Base-by-base conservation (phyloP, 1,139 yeast genomes). In the Lodderomyces theae region DNA sequence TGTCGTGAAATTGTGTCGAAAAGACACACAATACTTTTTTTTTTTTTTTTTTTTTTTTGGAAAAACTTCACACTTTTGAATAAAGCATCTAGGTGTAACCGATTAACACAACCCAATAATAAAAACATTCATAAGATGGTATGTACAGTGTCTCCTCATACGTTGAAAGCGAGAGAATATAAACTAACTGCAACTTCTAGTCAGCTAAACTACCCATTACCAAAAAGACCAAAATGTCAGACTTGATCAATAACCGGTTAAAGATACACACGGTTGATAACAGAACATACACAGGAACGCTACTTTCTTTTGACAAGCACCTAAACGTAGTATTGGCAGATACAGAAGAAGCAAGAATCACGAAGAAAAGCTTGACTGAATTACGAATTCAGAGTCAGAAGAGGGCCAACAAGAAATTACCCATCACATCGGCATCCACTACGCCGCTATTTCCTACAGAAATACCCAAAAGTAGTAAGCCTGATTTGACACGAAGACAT, bases 311-410 rank as follows among this genome's bases (percentile, higher is more conserved):
- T 58, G 97, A 92, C 61, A 83, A 83, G 58, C 86, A 84, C 59
- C 82, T 90, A 82, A 92, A 92, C 60, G 60, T 92, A 34, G 96
- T 92, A 12, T 66, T 92, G 32, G 76, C 86, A 12, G 95, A 90
- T 50, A 79, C 95, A 35, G 90, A 86, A 53, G 98, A 92, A 57
- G 80, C 80, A 53, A 73, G 97, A 49, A 65, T 81, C 12, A 82
- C 95, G 4, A 82, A 80, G 52, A 81, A 80, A 50, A 76, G 81
- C 21, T 56, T 54, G 34, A 58, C 56, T 38, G 73, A 66, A 40
- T 67, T 74, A 49, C 66, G 63, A 48, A 48, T 51, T 8, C 49
- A 34, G n/a, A 32, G 24, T 15, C 31, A 28, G 18, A 28, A 15
- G n/a, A 28, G 15, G 31, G 31, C 31, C 3, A 28, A 16, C 9